Evolutionary conservation across 1,284 basidiomycete species (phyloP), one percentile per base, ranked within the genome.

Genomic region (Macrocystidia cucumis): DNA sequence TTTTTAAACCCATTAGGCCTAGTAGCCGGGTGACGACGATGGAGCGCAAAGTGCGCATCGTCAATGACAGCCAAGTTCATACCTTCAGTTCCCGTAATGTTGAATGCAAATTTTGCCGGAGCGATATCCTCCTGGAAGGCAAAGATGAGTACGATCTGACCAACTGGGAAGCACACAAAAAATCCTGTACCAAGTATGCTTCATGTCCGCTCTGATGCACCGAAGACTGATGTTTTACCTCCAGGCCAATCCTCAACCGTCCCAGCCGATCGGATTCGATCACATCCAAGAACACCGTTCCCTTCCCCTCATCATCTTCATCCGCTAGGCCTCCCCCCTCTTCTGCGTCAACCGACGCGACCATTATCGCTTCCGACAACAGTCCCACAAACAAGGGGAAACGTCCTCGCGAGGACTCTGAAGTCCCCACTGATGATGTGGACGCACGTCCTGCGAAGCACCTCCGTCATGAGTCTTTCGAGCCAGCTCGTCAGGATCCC

Each of bases 111-210:
- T 45, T 56, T 3, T 83, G 80, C 50, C 56, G 60, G 16, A 43
- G 38, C 12, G 54, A 48, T 31, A 56, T 82, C 34, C 40, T 44
- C 5, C 51, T 76, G 32, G 61, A 59, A 25, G 63, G 67, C 4
- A 64, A 66, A 22, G 57, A 56, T 11, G 73, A 79, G 19, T 81
- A 74, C 43, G 68, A 74, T 42, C 50, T 79, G 35, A 58, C 63
- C 7, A 63, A 54, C 35, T 83, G 80, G 80, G 62, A 69, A 23
- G 61, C 63, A 29, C 78, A 82, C 47, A 82, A 81, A 52, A 39
- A 44, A 8, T 50, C 44, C 4, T 81, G 77, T 50, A 49, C 56
- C 31, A 54, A 54, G 72, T 74, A 37, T 49, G 68, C n/a, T 55
- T 19, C 12, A 25, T 37, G 2, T 32, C 26, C 17, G n/a, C n/a